Base-by-base conservation (phyloP, 768 basidiomycete species). In the Mycena amicta region DNA sequence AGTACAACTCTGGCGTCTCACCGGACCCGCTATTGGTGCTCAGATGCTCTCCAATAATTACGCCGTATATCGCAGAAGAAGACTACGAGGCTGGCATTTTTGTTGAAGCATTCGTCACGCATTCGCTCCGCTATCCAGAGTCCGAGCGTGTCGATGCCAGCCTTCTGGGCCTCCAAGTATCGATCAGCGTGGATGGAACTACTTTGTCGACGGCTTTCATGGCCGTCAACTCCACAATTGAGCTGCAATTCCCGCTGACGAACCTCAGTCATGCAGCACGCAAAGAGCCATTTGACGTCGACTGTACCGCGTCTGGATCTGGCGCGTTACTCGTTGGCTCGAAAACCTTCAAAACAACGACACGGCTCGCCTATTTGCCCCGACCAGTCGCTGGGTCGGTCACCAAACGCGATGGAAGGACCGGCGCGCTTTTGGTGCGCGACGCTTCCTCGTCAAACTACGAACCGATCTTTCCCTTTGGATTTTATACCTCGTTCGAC, bases 401-500 rank as follows among this genome's bases (percentile, higher is more conserved):
- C 26, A 80, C 80, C 1, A 83, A 83, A 67, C 74, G 79, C 12
- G 83, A 84, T 57, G 53, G 75, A 60, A 72, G 77, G 25, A 80
- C 79, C 0, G 81, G 81, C 1, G 73, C 75, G 6, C 61, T 82
- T 40, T 71, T 81, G 65, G 72, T 71, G 13, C 47, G 27, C 5
- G 43, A 8, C 43, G 15, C 13, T 8, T 3, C 77, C 77, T 51
- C 73, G 72, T 22, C 25, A 20, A 56, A 70, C 56, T 67, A 62
- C 41, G 66, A 76, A 59, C 72, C 80, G 0, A 70, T 87, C 13
- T 69, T 86, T 46, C 83, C 86, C 1, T 70, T 83, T 8, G 84
- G 85, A 1, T 86, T 84, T 69, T 86, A 84, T 60, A 75, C 83
- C 1, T 62, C 70, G 5, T 80, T 83, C 39, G 77, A 72, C 22